Base-by-base conservation (phyloP, 192 early-diverging fungal species). In the Ambispora gerdemannii region DNA sequence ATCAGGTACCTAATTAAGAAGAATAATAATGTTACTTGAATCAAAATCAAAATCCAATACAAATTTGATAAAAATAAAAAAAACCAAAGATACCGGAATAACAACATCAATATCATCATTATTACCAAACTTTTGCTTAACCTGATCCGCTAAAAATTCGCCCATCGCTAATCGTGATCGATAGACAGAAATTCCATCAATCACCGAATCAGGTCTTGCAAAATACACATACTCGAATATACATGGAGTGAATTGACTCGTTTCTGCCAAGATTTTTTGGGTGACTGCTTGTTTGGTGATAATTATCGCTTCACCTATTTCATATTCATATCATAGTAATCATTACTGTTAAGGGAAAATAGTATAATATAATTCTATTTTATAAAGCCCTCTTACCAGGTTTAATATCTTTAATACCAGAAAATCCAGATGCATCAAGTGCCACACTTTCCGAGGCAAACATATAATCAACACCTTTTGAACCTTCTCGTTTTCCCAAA, bases 201-300 rank as follows among this genome's bases (percentile, higher is more conserved):
- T 96, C 67, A 97, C 95, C 28, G 93, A 95, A 81, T 99, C 97
- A 17, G 96, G 95, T 19, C 97, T 89, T 3, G 96, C 96, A 89
- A 98, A 99, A 84, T 99, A 93, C 55, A 99, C 97, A 72, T 95
- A 98, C 81, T 99, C 97, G 73, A 99, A 99, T 77, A 99, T 94
- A 81, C 96, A 98, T 28, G 96, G 97, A n/a, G 97, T 84, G 51
- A 86, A 80, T 43, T 69, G 50, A 27, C 78, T 77, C 32, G 81
- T 63, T 1, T 76, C 72, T 22, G 87, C 79, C 72, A 93, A 71
- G 30, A 88, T 84, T 27, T 90, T 85, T 51, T 82, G 83, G 32
- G 80, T 85, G 31, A 97, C 80, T 10, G 86, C 86, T 30, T 81
- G 79, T 71, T 89, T 90, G 53, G 94, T 93, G 34, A 98, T 91